Evolutionary conservation across 192 early-diverging fungal species (phyloP), one percentile per base, ranked within the genome.

Genomic region (Coemansia sp.): DNA sequence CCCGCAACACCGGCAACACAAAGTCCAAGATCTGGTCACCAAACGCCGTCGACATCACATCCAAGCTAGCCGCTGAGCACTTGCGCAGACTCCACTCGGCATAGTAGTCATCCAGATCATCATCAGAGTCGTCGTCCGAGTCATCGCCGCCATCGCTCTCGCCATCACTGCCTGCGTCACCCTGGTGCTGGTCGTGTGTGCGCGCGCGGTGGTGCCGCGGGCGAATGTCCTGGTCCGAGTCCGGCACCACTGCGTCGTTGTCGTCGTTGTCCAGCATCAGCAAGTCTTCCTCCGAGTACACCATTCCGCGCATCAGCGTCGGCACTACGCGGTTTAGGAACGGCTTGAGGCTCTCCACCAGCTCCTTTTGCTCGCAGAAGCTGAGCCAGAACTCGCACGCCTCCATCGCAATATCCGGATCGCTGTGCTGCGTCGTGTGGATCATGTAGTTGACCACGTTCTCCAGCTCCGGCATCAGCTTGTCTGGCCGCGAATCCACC

Each of bases 301-400:
- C 90, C 96, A 98, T 99, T 37, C 94, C 87, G 60, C 90, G 90
- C 57, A 99, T 85, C 54, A 99, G 83, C 6, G 94, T 92, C 19
- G 96, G 96, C 22, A 99, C 85, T 36, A 99, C 86, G 22, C 89
- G 91, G 59, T 74, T 77, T 25, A 90, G 71, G 65, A 85, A 87
- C 14, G 88, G 89, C 51, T 82, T 85, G 54, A 94, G 78, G 44
- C 86, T 83, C 56, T 87, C 90, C 52, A 85, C 80, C 61, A 96
- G 66, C 25, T 85, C 86, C 47, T 93, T 89, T 64, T 95, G 94
- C 77, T 99, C 97, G 56, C 93, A 93, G 85, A 98, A 94, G 40
- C 90, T 89, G 34, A 97, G 74, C 96, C 96, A 99, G 78, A 99
- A 99, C 82, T 99, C 98, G 75, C 94, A 95, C 9, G 96, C 96